Conservation (phyloP, 768 basidiomycete genomes). For the Russula dissimulans region DNA sequence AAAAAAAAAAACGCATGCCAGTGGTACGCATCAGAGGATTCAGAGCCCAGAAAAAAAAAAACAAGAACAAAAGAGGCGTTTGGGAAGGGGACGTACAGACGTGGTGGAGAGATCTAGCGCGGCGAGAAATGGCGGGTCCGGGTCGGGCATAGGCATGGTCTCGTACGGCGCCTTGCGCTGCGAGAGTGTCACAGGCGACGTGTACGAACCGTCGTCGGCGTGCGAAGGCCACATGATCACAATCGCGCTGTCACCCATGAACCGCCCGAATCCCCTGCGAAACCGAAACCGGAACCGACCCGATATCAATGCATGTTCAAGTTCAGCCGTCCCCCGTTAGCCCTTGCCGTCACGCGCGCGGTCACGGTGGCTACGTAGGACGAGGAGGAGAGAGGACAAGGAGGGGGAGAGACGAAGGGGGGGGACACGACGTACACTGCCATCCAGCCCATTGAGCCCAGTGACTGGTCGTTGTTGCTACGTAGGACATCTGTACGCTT, state of each 20-base stretch:
- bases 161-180: slow-evolving; percentile 48
- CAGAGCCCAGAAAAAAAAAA: background rate
- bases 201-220: slow-evolving; percentile 31
- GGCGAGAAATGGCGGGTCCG: slow-evolving; percentile 44
- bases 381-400: no score
- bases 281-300: background rate
- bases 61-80: background rate
- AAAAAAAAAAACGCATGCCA: no score
- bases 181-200: slow-evolving; percentile 44
- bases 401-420: no score
- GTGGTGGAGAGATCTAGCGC: slow-evolving; percentile 25
- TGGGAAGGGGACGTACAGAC: slow-evolving; percentile 30
- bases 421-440: slow-evolving; percentile 11
- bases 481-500: slow-evolving; percentile 18
- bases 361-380: no score
- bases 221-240: slow-evolving; percentile 65
- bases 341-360: no score
- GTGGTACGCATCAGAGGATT: background rate
- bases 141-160: slow-evolving; percentile 47
- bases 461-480: slow-evolving; percentile 5
- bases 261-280: slow-evolving; percentile 47
- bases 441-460: slow-evolving; percentile 22
- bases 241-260: slow-evolving; percentile 53
- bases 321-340: no score
- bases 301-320: no score